Percentiles rank a stretch among this genome's conserved stretches.
Evolutionary conservation across 495 filamentous ascomycete species (phyloP).

Genomic region (Terfezia claveryi): DNA sequence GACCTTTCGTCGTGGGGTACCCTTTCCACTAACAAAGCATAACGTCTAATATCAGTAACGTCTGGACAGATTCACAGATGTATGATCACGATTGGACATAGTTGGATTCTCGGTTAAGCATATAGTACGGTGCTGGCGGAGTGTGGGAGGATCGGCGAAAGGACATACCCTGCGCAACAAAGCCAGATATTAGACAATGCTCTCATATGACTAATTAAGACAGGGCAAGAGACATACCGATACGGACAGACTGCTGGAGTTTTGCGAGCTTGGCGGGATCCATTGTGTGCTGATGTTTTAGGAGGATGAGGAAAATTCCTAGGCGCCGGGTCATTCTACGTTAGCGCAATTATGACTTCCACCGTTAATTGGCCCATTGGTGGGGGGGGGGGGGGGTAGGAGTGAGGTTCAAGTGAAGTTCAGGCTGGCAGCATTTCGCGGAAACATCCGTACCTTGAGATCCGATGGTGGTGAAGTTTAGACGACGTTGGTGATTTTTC

Average conservation of each 20-base stretch:
- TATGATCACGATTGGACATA: constrained; percentile 7
- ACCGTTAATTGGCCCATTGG: no score
- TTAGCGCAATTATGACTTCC: no score
- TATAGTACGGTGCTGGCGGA: constrained; percentile 5
- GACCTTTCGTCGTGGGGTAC: constrained; percentile 88
- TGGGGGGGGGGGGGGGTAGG: no score
- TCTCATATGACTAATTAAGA: not conserved
- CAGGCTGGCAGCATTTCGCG: not conserved
- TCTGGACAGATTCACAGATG: not conserved
- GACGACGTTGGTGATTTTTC: not conserved
- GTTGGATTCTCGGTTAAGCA: not conserved
- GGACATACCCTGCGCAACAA: not conserved
- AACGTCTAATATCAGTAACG: not conserved
- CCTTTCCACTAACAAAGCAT: constrained; percentile 56
- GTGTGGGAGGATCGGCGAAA: not conserved
- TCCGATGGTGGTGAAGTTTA: not conserved
- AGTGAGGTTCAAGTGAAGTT: no score
- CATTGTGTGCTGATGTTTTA: constrained; percentile 27
- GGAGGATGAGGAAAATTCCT: not conserved
- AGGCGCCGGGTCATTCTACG: no score
- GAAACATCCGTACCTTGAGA: not conserved
- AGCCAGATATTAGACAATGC: not conserved
- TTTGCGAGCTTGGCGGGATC: constrained; percentile 54
- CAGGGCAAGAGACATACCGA: constrained; percentile 35
- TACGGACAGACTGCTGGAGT: constrained; percentile 54